These are phyloP conservation scores for Neofusicoccum cordaticola DNA, from an alignment of 2,329 filamentous ascomycete genomes.

Conservation along the genomic window DNA sequence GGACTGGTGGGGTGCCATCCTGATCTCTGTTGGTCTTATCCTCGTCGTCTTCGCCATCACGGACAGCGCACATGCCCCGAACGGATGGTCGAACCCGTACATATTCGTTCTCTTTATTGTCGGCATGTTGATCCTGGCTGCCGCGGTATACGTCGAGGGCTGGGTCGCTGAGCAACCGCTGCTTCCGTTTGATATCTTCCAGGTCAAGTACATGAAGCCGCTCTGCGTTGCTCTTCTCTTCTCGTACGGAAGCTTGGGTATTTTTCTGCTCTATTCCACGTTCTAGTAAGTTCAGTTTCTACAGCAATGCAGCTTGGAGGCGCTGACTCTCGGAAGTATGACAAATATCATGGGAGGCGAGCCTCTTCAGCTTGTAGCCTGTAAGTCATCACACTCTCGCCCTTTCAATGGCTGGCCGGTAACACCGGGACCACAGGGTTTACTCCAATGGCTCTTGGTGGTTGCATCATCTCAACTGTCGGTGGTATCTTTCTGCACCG, in stretches of 20 bases:
- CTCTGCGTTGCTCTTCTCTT: constrained; percentile 61
- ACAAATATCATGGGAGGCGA: constrained; percentile 57
- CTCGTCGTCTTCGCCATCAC: constrained; percentile 72
- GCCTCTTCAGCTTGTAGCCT: constrained; percentile 64
- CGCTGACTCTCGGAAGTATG: constrained; percentile 45
- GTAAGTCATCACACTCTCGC: constrained; percentile 33
- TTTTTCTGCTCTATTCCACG: constrained; percentile 68
- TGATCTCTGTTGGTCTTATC: constrained; percentile 63
- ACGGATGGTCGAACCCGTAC: constrained; percentile 66
- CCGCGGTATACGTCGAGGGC: constrained; percentile 65
- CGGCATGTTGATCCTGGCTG: constrained; percentile 56
- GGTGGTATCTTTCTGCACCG: constrained; percentile 68
- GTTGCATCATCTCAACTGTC: constrained; percentile 60
- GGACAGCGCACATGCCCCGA: constrained; percentile 61
- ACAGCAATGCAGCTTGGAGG: neutral
- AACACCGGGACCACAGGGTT: constrained; percentile 34
- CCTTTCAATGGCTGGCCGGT: too few species aligned
- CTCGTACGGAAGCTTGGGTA: constrained; percentile 65
- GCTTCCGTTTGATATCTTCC: constrained; percentile 65
- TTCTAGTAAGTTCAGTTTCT: constrained; percentile 54
- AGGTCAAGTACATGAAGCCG: constrained; percentile 63
- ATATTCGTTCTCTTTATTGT: constrained; percentile 61
- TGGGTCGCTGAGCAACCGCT: constrained; percentile 65
- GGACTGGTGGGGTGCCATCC: constrained; percentile 65
- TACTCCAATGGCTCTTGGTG: constrained; percentile 65